These are phyloP conservation scores for Musa balbisiana DNA, from an alignment of 202 grass and related monocot species.

Conservation along the genomic window DNA sequence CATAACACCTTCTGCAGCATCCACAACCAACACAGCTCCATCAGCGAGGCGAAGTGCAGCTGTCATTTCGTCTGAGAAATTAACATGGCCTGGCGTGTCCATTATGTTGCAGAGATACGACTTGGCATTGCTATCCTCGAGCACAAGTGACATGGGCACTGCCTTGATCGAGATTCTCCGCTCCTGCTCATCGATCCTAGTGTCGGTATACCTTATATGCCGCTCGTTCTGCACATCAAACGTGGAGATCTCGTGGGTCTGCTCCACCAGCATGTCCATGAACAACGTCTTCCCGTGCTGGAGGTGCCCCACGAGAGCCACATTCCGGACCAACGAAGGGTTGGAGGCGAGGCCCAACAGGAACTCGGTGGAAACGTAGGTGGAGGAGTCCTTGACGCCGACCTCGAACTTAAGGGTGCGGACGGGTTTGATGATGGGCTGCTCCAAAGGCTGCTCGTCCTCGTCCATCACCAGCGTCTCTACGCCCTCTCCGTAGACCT, in stretches of 20 bases:
- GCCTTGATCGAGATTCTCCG: slow-evolving; percentile 91
- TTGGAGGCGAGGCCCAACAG: slow-evolving; percentile 87
- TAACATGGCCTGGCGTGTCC: slow-evolving; percentile 91
- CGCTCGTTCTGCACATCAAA: slow-evolving; percentile 77
- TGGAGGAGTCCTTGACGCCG: slow-evolving; percentile 49
- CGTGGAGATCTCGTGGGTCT: slow-evolving; percentile 86
- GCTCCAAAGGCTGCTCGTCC: slow-evolving; percentile 85
- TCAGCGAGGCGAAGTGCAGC: slow-evolving; percentile 74
- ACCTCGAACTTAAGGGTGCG: slow-evolving; percentile 74
- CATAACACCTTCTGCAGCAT: slow-evolving; percentile 97
- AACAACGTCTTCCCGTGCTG: slow-evolving; percentile 97
- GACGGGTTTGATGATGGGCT: slow-evolving; percentile 78
- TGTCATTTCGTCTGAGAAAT: slow-evolving; percentile 99
- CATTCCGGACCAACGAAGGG: slow-evolving; percentile 65
- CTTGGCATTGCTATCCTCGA: slow-evolving; percentile 78
- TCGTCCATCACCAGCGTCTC: slow-evolving; percentile 99
- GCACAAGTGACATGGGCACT: slow-evolving; percentile 93
- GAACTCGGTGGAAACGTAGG: slow-evolving; percentile 86
- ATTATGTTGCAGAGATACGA: slow-evolving; percentile 98
- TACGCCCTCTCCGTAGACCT: slow-evolving; percentile 89
- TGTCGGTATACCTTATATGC: slow-evolving; percentile 79
- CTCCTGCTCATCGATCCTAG: slow-evolving; percentile 95
- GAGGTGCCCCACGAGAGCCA: slow-evolving; percentile 82
- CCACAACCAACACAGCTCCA: slow-evolving; percentile 81
- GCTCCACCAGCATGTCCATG: slow-evolving; percentile 99